These are phyloP conservation scores for Penicillium sp. DNA, from an alignment of 2,329 filamentous ascomycete species.

Conservation along the genomic window DNA sequence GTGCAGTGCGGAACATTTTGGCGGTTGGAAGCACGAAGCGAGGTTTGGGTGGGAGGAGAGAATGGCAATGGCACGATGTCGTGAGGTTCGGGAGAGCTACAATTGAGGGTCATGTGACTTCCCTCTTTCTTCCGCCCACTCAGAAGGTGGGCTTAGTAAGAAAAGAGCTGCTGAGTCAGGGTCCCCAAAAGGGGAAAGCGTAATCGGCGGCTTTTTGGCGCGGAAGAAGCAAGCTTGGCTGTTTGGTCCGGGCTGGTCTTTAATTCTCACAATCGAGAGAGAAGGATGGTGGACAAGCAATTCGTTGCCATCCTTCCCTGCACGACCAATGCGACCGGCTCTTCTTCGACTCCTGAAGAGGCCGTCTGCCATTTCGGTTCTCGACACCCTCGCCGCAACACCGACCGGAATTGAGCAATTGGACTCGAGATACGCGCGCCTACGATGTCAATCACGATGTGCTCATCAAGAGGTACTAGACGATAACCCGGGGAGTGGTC, in stretches of 20 bases:
- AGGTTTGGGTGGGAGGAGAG: slow-evolving; percentile 33
- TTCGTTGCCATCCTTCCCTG: slow-evolving; percentile 26
- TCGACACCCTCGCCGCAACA: slow-evolving; percentile 41
- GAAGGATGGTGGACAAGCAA: slow-evolving; percentile 39
- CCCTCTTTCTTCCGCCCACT: slow-evolving; percentile 41
- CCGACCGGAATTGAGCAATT: slow-evolving; percentile 44
- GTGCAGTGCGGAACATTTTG: slow-evolving; percentile 52
- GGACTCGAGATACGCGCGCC: slow-evolving; percentile 34
- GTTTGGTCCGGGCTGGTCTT: slow-evolving; percentile 1
- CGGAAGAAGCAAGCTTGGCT: slow-evolving; percentile 13
- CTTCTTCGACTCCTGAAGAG: slow-evolving; percentile 52
- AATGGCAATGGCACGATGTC: slow-evolving; percentile 38
- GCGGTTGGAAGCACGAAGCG: slow-evolving; percentile 36
- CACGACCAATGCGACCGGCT: slow-evolving; percentile 49
- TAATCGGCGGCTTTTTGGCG: slow-evolving; percentile 24
- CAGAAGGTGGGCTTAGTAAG: slow-evolving; percentile 34
- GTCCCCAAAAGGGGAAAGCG: slow-evolving; percentile 27
- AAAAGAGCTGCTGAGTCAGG: slow-evolving; percentile 16
- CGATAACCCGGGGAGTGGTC: slow-evolving; percentile 13
- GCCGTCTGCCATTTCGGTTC: slow-evolving; percentile 48
- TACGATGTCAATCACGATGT: slow-evolving; percentile 37
- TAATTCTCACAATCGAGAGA: slow-evolving; percentile 13
- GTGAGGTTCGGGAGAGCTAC: slow-evolving; percentile 37
- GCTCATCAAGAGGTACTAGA: slow-evolving; percentile 16
- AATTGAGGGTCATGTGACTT: slow-evolving; percentile 38